Evolutionary conservation across 805 yeast species (phyloP), one percentile per base, ranked within the genome.

Genomic region (Kodamaea lidongshanica): DNA sequence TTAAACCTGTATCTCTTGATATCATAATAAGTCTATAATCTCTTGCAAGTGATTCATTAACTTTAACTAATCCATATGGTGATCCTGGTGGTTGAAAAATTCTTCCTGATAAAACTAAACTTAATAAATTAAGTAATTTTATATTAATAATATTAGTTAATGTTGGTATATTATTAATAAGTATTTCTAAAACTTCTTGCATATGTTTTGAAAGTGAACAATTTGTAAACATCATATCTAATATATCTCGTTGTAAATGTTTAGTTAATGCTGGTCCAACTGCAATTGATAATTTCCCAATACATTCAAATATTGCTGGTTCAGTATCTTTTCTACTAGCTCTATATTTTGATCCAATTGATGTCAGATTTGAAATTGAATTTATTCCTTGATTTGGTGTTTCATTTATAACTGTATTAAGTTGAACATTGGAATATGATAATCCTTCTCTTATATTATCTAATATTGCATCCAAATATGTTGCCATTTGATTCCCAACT

Each of bases 211-310:
- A 80, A 31, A 89, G 67, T 0, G 95, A 83, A 38, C 95, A 86
- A 27, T 79, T 72, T 19, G 61, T 56, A 44, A 89, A 68, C 58
- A 89, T 72, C 56, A 83, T 67, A 41, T 81, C 88, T 30, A 89
- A 58, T 13, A 89, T 69, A 45, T 85, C 94, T 38, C 79, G 72
- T 40, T 86, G 88, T 33, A 92, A 60, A 50, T 85, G 87, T 48
- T 89, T 92, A 0, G 96, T 84, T 33, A 89, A 63, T 0, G 95
- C 94, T 8, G 95, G 94, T 0, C 96, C 96, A 10, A 89, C 85
- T 0, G 97, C 89, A 15, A 71, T 70, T 0, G 96, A 88, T 20
- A 92, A 59, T 56, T 85, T 82, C 0, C 94, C 85, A 25, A 89
- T 69, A 51, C 97, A 92, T 44, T 82, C 84, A 46, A 88, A 89